Conservation (phyloP, 176 grass and related monocot genomes). For the Coix lacrymajobi region DNA sequence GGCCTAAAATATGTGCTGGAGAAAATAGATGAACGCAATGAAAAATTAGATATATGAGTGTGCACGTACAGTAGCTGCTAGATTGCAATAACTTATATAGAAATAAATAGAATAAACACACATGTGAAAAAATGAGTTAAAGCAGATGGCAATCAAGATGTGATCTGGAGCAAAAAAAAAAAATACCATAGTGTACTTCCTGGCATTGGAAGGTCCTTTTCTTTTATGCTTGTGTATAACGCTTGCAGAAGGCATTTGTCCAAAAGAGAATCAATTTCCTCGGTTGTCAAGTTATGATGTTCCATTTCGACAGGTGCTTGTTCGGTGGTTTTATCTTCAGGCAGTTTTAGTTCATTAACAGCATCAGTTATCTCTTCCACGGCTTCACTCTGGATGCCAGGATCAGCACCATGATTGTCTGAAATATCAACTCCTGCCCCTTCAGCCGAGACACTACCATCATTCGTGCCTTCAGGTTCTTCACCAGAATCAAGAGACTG, state of each 20-base stretch:
- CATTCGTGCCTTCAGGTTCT: slow-evolving; percentile 35
- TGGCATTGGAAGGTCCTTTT: slow-evolving; percentile 82
- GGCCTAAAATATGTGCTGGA: not conserved
- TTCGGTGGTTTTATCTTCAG: slow-evolving; percentile 31
- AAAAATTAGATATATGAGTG: not conserved
- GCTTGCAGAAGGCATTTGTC: slow-evolving; percentile 93
- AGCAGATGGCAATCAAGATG: not conserved
- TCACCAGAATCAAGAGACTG: slow-evolving; percentile 24
- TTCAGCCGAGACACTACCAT: slow-evolving; percentile 14
- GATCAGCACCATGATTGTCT: slow-evolving; percentile 26
- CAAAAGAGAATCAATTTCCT: slow-evolving; percentile 87
- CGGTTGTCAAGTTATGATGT: slow-evolving; percentile 57
- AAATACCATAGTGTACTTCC: slow-evolving; percentile 86
- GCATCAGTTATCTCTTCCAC: slow-evolving; percentile 53
- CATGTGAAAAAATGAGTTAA: not conserved
- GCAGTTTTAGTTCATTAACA: slow-evolving; percentile 45
- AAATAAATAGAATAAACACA: not conserved
- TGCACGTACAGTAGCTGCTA: not conserved
- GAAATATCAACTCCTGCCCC: slow-evolving; percentile 33
- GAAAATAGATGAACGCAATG: not conserved
- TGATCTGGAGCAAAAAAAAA: slow-evolving; percentile 6
- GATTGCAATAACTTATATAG: not conserved
- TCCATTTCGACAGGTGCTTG: slow-evolving; percentile 55
- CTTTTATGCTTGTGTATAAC: slow-evolving; percentile 74
- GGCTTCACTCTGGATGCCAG: slow-evolving; percentile 20